These are phyloP conservation scores for Hygrophila difformis DNA, from an alignment of 257 asterid species.

Conservation along the genomic window DNA sequence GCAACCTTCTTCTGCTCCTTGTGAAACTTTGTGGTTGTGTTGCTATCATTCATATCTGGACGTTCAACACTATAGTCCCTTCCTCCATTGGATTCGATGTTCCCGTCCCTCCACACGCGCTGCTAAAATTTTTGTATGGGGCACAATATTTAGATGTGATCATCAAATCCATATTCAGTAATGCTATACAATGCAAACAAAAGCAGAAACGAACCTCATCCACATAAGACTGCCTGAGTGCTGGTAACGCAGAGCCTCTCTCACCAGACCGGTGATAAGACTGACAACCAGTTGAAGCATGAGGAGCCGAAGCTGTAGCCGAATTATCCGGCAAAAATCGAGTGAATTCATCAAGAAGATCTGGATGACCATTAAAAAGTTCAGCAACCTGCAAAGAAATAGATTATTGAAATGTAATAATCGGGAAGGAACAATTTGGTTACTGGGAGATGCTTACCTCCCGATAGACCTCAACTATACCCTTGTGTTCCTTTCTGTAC, in stretches of 20 bases:
- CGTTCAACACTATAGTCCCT: constrained; percentile 74
- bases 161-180: not conserved
- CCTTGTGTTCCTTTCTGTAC: constrained; percentile 67
- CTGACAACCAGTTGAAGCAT: constrained; percentile 48
- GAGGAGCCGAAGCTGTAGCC: constrained; percentile 52
- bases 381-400: constrained; percentile 37
- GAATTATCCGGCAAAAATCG: constrained; percentile 74
- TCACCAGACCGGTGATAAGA: constrained; percentile 68
- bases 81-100: constrained; percentile 53
- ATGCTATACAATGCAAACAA: not conserved
- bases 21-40: constrained; percentile 53
- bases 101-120: constrained; percentile 59
- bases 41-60: constrained; percentile 76
- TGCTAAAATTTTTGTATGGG: constrained; percentile 31
- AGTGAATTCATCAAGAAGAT: constrained; percentile 64
- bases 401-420: constrained; percentile 2
- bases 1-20: constrained; percentile 74
- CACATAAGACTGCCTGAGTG: constrained; percentile 42
- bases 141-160: not conserved
- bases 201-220: constrained; percentile 50
- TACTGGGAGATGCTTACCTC: constrained; percentile 32
- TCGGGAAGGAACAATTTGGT: not conserved
- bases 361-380: constrained; percentile 59
- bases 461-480: constrained; percentile 52
- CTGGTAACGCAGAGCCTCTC: constrained; percentile 65